A percentile compares a stretch with the other conserved stretches of the same genome.
Conservation (phyloP, 345 rosid genomes). For the Rhodamnia argentea region DNA sequence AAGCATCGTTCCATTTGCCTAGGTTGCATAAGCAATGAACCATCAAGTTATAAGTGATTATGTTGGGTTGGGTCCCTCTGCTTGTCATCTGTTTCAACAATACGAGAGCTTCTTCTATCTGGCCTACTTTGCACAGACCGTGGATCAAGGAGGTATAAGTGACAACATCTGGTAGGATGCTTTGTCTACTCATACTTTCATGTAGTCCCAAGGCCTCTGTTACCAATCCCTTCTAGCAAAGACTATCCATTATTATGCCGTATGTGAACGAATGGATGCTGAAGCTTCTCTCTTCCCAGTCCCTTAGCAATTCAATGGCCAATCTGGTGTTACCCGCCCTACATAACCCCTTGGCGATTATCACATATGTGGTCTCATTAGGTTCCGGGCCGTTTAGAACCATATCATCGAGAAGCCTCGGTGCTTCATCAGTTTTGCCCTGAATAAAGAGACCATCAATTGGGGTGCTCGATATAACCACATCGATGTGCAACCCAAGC, state of each 20-base stretch:
- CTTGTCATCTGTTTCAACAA: too few species aligned
- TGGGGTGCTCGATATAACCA: background rate
- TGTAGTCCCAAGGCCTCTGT: background rate
- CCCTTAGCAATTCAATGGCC: background rate
- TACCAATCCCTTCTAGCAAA: background rate
- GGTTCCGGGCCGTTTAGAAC: background rate
- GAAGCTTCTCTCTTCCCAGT: background rate
- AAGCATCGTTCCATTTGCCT: background rate
- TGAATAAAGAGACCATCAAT: background rate
- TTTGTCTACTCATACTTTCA: background rate
- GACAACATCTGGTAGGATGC: background rate
- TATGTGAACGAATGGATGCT: background rate
- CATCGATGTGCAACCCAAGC: background rate
- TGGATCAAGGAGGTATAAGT: too few species aligned
- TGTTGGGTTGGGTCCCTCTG: background rate
- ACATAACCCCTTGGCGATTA: too few species aligned
- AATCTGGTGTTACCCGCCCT: background rate
- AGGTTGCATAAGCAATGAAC: background rate
- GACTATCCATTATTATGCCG: background rate
- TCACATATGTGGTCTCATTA: too few species aligned
- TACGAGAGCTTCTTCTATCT: too few species aligned
- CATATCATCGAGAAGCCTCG: background rate
- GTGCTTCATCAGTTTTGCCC: background rate
- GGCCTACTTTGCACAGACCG: too few species aligned
- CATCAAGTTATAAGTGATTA: background rate